Base-by-base conservation (phyloP, 164 flowering plant genomes). In the Magnolia changhungtana region DNA sequence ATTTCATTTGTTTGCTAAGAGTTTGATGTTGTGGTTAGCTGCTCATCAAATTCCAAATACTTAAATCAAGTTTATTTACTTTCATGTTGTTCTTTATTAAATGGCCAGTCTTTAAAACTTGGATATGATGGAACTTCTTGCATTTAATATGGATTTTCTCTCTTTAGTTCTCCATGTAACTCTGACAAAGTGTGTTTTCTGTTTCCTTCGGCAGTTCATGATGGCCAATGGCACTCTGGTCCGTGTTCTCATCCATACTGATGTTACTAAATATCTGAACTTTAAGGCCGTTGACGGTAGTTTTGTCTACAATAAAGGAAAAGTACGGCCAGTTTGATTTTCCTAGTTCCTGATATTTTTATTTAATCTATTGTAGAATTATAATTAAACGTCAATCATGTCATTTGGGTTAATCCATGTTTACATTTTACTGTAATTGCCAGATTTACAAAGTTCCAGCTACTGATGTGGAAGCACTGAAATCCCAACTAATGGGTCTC, bases 231-330 rank as follows among this genome's bases (percentile, higher is more conserved):
- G 97, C 61, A 78, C 78, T 72, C 78, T 96, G 80, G 98, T 96
- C 3, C 97, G 94, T 29, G 90, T 88, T 75, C 97, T 96, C 55
- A 92, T 96, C 84, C 99, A 96, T 82, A 90, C 98, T 29, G 88
- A 91, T 82, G 99, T 96, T 19, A 94, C 99, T 11, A 96, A 94
- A 84, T 94, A 96, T 76, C 85, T 96, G 76, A 88, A 94, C 79
- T 96, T 96, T 81, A 94, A 96, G 86, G 99, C 92, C 71, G 98
- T 96, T n/a, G 99, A 96, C 83, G 98, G 98, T n/a, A 92, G 99
- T 81, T 94, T 92, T 86, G 99, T 96, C 72, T 96, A 96, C 90
- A 92, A 96, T 81, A 92, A 96, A 78, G 90, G 89, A 20, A 96
- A 96, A 92, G 98, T 94, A 80, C 67, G 77, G 77, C 21, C 50